Evolutionary conservation across 345 rosid genomes (phyloP).

Genomic region (Gossypioides kirkii): DNA sequence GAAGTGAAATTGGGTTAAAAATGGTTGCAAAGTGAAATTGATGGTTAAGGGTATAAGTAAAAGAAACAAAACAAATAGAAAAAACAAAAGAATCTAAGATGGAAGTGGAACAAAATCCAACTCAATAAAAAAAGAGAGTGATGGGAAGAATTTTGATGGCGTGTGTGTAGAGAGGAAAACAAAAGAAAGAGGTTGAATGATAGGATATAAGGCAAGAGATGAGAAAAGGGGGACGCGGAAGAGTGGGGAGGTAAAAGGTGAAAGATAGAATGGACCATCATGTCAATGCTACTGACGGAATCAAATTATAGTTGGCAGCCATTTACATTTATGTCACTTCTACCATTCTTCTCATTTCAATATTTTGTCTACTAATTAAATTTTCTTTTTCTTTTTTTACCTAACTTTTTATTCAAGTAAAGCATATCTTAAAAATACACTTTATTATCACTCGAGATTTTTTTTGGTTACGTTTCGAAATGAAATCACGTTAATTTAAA

Average conservation of each 20-base stretch:
- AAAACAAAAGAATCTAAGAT: neutral
- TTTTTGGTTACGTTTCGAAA: no score
- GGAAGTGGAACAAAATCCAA: conserved; percentile 26
- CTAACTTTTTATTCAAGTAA: neutral
- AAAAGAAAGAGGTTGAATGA: no score
- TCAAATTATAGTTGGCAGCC: neutral
- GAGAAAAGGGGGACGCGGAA: conserved; percentile 30
- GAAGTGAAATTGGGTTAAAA: no score
- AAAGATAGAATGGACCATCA: neutral
- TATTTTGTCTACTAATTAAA: neutral
- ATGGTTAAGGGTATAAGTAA: neutral
- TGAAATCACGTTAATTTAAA: no score
- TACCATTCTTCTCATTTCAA: neutral
- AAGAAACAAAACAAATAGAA: no score
- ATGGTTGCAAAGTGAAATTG: neutral
- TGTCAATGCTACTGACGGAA: neutral
- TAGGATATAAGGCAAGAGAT: neutral
- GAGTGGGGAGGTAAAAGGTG: conserved; percentile 24
- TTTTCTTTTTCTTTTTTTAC: neutral
- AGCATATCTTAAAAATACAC: no score
- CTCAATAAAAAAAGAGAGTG: conserved; percentile 13
- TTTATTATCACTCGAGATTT: no score
- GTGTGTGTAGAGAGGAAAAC: no score
- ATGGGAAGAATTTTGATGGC: neutral
- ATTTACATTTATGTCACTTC: neutral